These are phyloP conservation scores for Neurospora sp. DNA, from an alignment of 495 filamentous ascomycete species.

Conservation along the genomic window DNA sequence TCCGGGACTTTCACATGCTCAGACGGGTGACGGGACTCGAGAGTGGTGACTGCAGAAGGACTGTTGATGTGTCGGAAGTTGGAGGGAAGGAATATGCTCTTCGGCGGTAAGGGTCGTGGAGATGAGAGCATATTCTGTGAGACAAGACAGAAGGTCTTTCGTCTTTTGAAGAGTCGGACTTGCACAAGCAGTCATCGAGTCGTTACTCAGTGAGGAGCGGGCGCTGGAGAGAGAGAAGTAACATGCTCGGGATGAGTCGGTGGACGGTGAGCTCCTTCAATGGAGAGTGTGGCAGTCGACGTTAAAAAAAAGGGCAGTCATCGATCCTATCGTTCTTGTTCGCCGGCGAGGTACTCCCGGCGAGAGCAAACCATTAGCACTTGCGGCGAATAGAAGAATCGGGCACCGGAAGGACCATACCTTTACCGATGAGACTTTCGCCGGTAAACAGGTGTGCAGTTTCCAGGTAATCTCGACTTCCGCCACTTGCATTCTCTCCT, in stretches of 20 bases:
- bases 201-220: background rate
- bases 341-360: background rate
- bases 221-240: background rate
- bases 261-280: background rate
- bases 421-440: background rate
- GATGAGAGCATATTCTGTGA: background rate
- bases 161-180: background rate
- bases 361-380: background rate
- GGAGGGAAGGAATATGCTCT: background rate
- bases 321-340: background rate
- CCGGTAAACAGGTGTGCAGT: no score
- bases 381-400: background rate
- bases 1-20: background rate
- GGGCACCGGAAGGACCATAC: no score
- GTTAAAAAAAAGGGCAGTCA: no score
- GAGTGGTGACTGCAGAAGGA: background rate
- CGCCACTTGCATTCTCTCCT: background rate
- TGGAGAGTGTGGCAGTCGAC: background rate
- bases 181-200: background rate
- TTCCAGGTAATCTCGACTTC: no score
- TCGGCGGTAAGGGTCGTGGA: background rate
- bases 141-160: background rate
- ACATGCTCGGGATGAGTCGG: background rate
- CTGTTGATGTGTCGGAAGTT: rapidly evolving
- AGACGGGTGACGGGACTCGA: background rate